Percentiles rank a stretch among this genome's conserved stretches.
These are phyloP conservation scores for Theobroma grandiflorum DNA, from an alignment of 441 rosid genomes.

Conservation along the genomic window DNA sequence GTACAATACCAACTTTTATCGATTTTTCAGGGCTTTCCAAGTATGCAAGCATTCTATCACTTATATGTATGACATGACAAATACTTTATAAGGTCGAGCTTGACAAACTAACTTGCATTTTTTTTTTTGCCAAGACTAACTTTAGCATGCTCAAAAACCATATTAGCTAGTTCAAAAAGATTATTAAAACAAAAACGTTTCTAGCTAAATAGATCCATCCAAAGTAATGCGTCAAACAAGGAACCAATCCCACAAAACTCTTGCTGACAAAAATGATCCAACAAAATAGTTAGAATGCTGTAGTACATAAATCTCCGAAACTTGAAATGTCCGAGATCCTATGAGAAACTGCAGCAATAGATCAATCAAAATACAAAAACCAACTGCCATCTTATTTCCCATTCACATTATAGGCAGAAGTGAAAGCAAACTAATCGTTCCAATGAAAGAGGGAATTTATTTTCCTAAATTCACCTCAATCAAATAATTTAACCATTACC, in stretches of 20 bases:
- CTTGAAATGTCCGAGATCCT: not conserved
- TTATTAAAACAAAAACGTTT: not conserved
- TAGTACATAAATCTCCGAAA: not conserved
- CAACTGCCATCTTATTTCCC: not conserved
- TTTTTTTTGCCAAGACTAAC: not conserved
- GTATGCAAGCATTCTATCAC: no score
- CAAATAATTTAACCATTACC: not conserved
- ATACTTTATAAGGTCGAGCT: no score
- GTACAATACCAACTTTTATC: no score
- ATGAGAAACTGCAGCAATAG: constrained; percentile 5
- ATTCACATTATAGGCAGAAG: not conserved
- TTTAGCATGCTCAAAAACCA: constrained; percentile 2
- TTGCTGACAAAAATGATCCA: not conserved
- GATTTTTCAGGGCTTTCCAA: no score
- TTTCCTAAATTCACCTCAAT: not conserved
- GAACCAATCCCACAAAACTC: not conserved
- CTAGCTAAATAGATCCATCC: constrained; percentile 15
- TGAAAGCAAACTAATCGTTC: not conserved
- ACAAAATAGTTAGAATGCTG: not conserved
- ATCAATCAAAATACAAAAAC: constrained; percentile 15
- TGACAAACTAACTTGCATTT: not conserved
- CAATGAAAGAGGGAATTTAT: not conserved
- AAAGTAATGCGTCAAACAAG: not conserved
- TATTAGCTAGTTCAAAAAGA: not conserved
- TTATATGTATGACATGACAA: no score